These are phyloP conservation scores for Sparassis latifolia DNA, from an alignment of 1,284 basidiomycete species.

Conservation along the genomic window DNA sequence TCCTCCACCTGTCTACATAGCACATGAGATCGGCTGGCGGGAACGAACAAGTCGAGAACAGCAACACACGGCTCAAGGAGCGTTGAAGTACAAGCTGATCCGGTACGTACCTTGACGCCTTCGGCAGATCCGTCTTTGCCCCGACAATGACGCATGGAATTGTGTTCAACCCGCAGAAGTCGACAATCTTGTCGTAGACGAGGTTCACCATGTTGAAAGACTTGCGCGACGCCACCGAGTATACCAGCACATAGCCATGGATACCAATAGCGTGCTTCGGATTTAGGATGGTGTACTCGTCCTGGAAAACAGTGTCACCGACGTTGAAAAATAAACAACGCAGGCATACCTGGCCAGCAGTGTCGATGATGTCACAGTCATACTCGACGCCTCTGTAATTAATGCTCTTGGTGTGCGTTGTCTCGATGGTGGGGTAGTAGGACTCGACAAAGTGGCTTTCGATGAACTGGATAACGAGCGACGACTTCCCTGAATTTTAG, in stretches of 20 bases:
- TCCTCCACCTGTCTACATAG: slow-evolving; percentile 68
- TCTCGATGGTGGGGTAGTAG: slow-evolving; percentile 96
- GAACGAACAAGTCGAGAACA: slow-evolving; percentile 13
- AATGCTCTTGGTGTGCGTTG: slow-evolving; percentile 81
- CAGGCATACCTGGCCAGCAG: slow-evolving; percentile 79
- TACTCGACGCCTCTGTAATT: slow-evolving; percentile 82
- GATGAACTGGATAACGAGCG: slow-evolving; percentile 69
- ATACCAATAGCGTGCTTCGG: slow-evolving; percentile 80
- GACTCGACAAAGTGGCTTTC: slow-evolving; percentile 68
- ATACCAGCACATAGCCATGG: slow-evolving; percentile 87
- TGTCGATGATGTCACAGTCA: slow-evolving; percentile 97
- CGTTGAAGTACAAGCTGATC: slow-evolving; percentile 2
- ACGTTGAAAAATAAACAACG: slow-evolving; percentile 4
- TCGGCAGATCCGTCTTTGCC: slow-evolving; percentile 85
- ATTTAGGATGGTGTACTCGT: slow-evolving; percentile 82
- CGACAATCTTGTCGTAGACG: slow-evolving; percentile 95
- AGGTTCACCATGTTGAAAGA: slow-evolving; percentile 97
- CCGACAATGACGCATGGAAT: slow-evolving; percentile 97
- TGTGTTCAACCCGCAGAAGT: slow-evolving; percentile 85
- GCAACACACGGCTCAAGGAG: slow-evolving; percentile 7
- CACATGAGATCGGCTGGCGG: slow-evolving; percentile 23
- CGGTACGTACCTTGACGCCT: slow-evolving; percentile 43
- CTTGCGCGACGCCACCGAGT: slow-evolving; percentile 87
- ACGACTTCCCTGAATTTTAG: slow-evolving; percentile 62
- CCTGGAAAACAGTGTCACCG: slow-evolving; percentile 35